phyloP scores from a whole-genome alignment of 2,329 filamentous ascomycete genomes.

The Proliferodiscus dingleyae region DNA sequence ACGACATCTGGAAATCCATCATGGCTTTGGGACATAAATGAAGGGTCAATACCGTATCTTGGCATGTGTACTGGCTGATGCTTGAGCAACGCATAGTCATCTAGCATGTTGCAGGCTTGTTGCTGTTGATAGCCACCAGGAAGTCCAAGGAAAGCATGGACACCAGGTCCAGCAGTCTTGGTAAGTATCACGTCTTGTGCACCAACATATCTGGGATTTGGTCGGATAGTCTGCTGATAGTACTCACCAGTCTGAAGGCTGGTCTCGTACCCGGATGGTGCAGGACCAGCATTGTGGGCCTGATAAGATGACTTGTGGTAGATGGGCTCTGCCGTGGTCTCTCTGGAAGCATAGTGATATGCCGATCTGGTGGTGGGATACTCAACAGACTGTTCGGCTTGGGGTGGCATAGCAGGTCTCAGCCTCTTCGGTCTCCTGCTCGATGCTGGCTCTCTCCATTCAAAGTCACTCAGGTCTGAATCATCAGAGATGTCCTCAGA shows the following conservation, averaged over 20 bases:
- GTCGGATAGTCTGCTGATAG: slow-evolving; percentile 37
- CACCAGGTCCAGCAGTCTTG: slow-evolving; percentile 32
- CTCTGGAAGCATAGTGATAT: slow-evolving; percentile 28
- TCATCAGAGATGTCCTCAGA: slow-evolving; percentile 35
- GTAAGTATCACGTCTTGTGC: slow-evolving; percentile 42
- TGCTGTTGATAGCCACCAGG: slow-evolving; percentile 26
- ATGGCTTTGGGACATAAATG: slow-evolving; percentile 22
- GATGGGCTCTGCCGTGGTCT: slow-evolving; percentile 26
- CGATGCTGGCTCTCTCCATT: slow-evolving; percentile 34
- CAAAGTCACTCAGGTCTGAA: slow-evolving; percentile 43
- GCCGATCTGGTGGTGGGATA: slow-evolving; percentile 29
- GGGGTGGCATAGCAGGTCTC: slow-evolving; percentile 11
- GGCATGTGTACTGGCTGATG: slow-evolving; percentile 4
- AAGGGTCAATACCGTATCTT: slow-evolving; percentile 27
- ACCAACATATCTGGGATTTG: slow-evolving; percentile 15
- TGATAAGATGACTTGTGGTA: slow-evolving; percentile 47
- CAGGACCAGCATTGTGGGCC: slow-evolving; percentile 44
- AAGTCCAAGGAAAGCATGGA: slow-evolving; percentile 34
- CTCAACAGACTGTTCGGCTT: slow-evolving; percentile 14
- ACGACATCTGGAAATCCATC: slow-evolving; percentile 13
- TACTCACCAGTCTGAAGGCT: slow-evolving; percentile 43
- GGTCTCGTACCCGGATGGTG: slow-evolving; percentile 41
- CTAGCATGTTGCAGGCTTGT: slow-evolving; percentile 27
- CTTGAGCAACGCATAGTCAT: slow-evolving; percentile 17
- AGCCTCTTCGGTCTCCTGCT: slow-evolving; percentile 20